These are phyloP conservation scores for Suillus variegatus DNA, from an alignment of 768 basidiomycete genomes.

Conservation along the genomic window DNA sequence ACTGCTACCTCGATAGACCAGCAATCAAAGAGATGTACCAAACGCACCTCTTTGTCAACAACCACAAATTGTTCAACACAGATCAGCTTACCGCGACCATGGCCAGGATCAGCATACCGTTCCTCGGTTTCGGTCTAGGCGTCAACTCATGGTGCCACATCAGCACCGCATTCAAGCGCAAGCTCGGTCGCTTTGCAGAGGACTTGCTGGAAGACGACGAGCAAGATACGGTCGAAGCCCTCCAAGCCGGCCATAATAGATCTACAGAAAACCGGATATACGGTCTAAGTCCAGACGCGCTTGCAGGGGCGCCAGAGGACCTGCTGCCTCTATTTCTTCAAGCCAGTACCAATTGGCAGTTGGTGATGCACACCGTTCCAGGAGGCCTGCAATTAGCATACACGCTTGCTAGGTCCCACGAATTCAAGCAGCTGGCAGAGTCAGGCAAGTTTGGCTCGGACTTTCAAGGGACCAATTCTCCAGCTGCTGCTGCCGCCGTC, in stretches of 20 bases:
- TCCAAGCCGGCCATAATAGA: constrained; percentile 27
- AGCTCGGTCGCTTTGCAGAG: constrained; percentile 11
- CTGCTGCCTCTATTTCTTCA: constrained; percentile 25
- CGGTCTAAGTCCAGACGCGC: constrained; percentile 25
- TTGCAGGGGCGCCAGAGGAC: constrained; percentile 25
- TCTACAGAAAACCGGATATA: constrained; percentile 27
- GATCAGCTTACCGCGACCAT: constrained; percentile 1
- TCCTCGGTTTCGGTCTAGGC: constrained; percentile 11
- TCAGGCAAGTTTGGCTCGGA: background rate
- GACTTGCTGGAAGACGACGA: constrained; percentile 11
- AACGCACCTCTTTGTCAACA: constrained; percentile 14
- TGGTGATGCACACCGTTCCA: constrained; percentile 1
- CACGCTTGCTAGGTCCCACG: background rate
- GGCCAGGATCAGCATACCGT: background rate
- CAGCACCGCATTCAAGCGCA: constrained; percentile 23
- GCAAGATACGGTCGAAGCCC: constrained; percentile 18
- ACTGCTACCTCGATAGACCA: constrained; percentile 1
- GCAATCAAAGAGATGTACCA: background rate
- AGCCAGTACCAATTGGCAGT: constrained; percentile 18
- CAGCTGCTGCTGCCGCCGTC: background rate
- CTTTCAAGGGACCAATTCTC: background rate
- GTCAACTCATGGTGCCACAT: constrained; percentile 20
- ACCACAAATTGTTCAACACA: background rate
- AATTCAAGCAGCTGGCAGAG: background rate
- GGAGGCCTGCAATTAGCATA: background rate